Percentiles rank a stretch among this genome's conserved stretches.
Evolutionary conservation across 2,329 filamentous ascomycete genomes (phyloP).

Genomic region (Aureobasidium mangrovei): DNA sequence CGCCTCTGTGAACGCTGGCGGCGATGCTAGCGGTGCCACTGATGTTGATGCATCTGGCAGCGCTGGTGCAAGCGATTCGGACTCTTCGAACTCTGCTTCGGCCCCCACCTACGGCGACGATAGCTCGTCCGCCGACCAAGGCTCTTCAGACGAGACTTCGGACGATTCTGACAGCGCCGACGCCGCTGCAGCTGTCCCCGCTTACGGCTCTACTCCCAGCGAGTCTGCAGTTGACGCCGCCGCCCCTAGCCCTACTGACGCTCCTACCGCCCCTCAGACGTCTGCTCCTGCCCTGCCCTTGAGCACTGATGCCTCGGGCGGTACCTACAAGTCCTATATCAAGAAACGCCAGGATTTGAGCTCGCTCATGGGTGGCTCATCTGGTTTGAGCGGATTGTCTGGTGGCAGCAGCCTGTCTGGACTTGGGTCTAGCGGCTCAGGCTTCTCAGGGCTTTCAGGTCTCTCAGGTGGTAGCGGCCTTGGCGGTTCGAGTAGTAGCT

Average conservation of each 20-base stretch:
- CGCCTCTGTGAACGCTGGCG: not conserved
- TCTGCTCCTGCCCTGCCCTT: constrained; percentile 1
- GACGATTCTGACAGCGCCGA: not conserved
- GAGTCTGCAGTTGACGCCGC: constrained; percentile 3
- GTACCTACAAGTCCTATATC: constrained; percentile 8
- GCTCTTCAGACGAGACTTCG: no score
- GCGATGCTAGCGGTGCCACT: not conserved
- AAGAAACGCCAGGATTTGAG: constrained; percentile 2
- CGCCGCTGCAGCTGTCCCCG: not conserved
- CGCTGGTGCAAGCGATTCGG: not conserved
- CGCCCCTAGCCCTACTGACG: not conserved
- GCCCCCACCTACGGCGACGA: constrained; percentile 1
- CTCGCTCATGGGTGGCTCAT: not conserved
- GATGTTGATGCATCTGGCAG: not conserved
- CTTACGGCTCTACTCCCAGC: constrained; percentile 6
- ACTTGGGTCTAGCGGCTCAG: not conserved
- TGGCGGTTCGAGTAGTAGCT: not conserved
- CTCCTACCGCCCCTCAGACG: not conserved
- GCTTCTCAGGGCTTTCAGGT: not conserved
- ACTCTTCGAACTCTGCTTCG: no score
- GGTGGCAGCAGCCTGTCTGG: not conserved
- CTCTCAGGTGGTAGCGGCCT: constrained; percentile 2
- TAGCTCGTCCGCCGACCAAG: not conserved
- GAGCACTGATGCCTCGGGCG: not conserved
- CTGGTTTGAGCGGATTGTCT: not conserved